Percentiles rank a stretch among this genome's conserved stretches.
These are phyloP conservation scores for Blastomyces parvus DNA, from an alignment of 2,329 filamentous ascomycete species.

Conservation along the genomic window DNA sequence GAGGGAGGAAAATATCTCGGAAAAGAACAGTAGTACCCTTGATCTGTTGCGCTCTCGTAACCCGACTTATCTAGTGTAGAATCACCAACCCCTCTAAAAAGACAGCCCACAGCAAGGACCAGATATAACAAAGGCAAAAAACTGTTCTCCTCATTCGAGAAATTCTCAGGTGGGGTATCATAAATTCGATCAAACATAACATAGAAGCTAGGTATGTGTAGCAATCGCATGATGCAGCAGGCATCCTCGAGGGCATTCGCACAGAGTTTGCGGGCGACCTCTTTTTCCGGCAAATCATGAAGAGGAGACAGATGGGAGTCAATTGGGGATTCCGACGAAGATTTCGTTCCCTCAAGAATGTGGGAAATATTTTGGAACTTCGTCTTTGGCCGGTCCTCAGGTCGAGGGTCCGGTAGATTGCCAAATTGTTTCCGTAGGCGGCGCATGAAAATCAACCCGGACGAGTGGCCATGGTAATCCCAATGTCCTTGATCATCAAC, in stretches of 20 bases:
- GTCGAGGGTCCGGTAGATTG: constrained; percentile 44
- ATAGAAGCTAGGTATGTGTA: constrained; percentile 76
- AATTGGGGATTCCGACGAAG: constrained; percentile 55
- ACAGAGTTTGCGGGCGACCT: constrained; percentile 48
- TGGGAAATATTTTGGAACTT: constrained; percentile 43
- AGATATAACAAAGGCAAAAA: constrained; percentile 64
- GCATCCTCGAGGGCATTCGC: constrained; percentile 54
- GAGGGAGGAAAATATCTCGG: neutral
- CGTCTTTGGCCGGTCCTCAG: constrained; percentile 46
- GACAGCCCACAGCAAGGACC: constrained; percentile 61
- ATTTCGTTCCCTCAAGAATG: constrained; percentile 61
- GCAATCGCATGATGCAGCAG: constrained; percentile 56
- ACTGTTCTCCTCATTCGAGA: constrained; percentile 54
- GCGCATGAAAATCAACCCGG: constrained; percentile 77
- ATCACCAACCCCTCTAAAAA: constrained; percentile 55
- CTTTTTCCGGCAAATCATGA: constrained; percentile 59
- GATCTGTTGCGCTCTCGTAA: constrained; percentile 43
- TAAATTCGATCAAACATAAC: constrained; percentile 69
- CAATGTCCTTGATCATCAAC: constrained; percentile 84
- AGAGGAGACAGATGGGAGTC: constrained; percentile 45
- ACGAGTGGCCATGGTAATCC: constrained; percentile 92
- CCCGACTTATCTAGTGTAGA: constrained; percentile 40
- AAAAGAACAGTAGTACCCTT: constrained; percentile 36
- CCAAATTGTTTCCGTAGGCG: constrained; percentile 83
- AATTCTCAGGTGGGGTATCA: constrained; percentile 53